Evolutionary conservation across 1,284 basidiomycete genomes (phyloP).

Genomic region (Boletus hoseneyae): DNA sequence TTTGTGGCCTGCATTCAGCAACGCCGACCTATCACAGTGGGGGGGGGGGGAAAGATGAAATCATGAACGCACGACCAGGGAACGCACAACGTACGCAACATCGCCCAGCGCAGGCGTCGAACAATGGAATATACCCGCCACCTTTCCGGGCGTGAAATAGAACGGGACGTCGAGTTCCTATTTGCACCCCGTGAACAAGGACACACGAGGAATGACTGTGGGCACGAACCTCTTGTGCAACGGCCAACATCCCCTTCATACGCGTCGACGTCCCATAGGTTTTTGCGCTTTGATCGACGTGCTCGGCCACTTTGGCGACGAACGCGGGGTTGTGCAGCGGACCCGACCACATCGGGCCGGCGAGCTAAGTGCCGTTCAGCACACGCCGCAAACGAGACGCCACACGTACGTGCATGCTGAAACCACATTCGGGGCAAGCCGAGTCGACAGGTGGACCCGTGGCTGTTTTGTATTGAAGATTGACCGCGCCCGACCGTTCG

Average conservation of each 20-base stretch:
- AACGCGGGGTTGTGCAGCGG: slow-evolving; percentile 81
- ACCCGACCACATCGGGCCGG: slow-evolving; percentile 97
- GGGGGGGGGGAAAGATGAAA: slow-evolving; percentile 14
- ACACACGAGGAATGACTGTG: too few species aligned
- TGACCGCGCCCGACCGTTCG: slow-evolving; percentile 51
- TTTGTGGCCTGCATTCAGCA: slow-evolving; percentile 82
- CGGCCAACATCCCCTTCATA: slow-evolving; percentile 94
- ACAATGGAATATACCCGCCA: slow-evolving; percentile 83
- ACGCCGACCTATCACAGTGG: slow-evolving; percentile 83
- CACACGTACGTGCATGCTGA: slow-evolving; percentile 61
- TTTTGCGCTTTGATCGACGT: slow-evolving; percentile 59
- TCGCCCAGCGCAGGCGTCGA: slow-evolving; percentile 73
- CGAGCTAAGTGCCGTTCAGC: slow-evolving; percentile 47
- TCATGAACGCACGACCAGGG: too few species aligned
- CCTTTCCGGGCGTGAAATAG: slow-evolving; percentile 87
- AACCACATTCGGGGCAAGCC: slow-evolving; percentile 81
- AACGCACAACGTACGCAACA: slow-evolving; percentile 56
- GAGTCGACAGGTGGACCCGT: slow-evolving; percentile 66
- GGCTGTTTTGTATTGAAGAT: slow-evolving; percentile 69
- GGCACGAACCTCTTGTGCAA: slow-evolving; percentile 77
- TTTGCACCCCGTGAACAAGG: background rate
- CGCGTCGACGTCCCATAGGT: slow-evolving; percentile 78
- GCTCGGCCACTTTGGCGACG: slow-evolving; percentile 69
- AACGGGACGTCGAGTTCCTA: slow-evolving; percentile 83
- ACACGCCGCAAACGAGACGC: background rate